Percentiles rank a stretch among this genome's conserved stretches.
phyloP scores from a whole-genome alignment of 106 monocot genomes.

The Dendrobium nobile region DNA sequence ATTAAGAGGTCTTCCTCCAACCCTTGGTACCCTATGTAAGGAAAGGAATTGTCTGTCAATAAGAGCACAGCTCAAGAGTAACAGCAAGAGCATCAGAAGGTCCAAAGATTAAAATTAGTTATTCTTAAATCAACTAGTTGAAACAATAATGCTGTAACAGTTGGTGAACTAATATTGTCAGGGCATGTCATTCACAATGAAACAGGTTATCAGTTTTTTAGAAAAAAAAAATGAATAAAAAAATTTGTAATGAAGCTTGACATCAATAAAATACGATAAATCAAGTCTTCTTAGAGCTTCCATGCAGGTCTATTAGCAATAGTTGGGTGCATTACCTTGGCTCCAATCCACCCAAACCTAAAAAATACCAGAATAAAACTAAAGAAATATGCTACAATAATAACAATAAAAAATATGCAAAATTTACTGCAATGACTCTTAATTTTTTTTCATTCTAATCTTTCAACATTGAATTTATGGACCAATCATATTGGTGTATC shows the following conservation, averaged over 20 bases:
- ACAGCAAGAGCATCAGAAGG: background rate
- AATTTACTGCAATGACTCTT: background rate
- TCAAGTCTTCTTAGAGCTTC: background rate
- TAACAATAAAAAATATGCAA: background rate
- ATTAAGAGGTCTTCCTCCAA: constrained; percentile 24
- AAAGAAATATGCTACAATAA: background rate
- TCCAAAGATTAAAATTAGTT: background rate
- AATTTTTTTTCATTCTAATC: background rate
- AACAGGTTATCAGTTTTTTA: background rate
- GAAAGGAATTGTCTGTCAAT: background rate
- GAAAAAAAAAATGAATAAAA: background rate
- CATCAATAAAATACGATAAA: background rate
- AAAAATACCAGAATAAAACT: background rate
- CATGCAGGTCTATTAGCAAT: background rate
- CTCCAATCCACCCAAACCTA: background rate
- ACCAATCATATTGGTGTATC: too few relatives aligned
- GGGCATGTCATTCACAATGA: background rate
- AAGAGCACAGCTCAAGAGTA: background rate
- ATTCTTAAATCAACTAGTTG: background rate
- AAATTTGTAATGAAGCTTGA: background rate
- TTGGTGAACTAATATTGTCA: background rate
- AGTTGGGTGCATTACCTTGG: background rate
- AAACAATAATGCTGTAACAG: background rate
- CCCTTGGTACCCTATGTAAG: constrained; percentile 12
- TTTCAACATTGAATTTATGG: too few relatives aligned